Evolutionary conservation across 2,329 filamentous ascomycete species (phyloP).

Genomic region (Cladosporium velox): DNA sequence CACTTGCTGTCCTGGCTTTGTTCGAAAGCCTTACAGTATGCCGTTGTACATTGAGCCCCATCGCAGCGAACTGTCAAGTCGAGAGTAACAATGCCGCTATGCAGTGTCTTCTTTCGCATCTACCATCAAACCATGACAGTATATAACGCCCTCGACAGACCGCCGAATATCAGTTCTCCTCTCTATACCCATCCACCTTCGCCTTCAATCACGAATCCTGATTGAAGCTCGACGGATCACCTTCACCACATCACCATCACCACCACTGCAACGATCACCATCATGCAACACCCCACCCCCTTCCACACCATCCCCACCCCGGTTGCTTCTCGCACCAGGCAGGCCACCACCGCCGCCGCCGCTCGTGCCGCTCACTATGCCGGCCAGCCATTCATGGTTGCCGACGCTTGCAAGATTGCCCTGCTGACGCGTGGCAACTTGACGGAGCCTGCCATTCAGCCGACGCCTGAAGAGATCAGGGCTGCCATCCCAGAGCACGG

Average conservation of each 20-base stretch:
- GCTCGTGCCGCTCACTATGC: neutral
- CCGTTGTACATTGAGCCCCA: too few species aligned
- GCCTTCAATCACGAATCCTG: too few species aligned
- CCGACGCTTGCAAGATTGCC: neutral
- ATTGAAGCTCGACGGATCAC: too few species aligned
- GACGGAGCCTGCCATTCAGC: neutral
- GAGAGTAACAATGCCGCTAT: neutral
- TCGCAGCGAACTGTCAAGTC: too few species aligned
- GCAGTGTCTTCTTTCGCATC: too few species aligned
- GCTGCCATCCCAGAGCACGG: neutral
- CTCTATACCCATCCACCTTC: neutral
- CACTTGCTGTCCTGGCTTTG: neutral
- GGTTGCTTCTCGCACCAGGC: neutral
- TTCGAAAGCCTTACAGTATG: neutral
- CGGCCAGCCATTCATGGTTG: neutral
- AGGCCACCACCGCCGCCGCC: neutral
- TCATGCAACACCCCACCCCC: too few species aligned
- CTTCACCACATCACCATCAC: neutral
- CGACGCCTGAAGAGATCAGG: neutral
- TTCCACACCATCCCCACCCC: neutral
- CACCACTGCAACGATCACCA: neutral
- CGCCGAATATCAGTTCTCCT: neutral
- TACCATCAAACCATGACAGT: neutral
- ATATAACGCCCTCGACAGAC: neutral
- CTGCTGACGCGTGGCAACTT: neutral